Evolutionary conservation across 2,329 filamentous ascomycete genomes (phyloP), one percentile per base, ranked within the genome.

Genomic region (Ceratocystis papillata): DNA sequence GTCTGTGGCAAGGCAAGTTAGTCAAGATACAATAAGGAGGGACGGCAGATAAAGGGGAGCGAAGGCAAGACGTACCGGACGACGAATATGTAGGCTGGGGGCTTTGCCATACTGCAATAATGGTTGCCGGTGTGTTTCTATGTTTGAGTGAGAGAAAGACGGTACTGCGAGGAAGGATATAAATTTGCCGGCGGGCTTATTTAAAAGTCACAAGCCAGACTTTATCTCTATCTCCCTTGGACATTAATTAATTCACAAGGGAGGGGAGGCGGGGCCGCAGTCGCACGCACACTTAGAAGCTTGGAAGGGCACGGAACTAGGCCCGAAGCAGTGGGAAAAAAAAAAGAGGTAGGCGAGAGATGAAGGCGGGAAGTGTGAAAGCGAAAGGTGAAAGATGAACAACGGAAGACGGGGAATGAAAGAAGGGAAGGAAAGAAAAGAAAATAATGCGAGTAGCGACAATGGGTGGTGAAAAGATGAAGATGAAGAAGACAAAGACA

Each of bases 1-100:
- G 94, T 76, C 94, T 87, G 67, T 50, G 55, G 22, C n/a, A 6
- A 41, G 20, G 59, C 37, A 41, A 64, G 66, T 12, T 59, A 62
- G 65, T 53, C 5, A 37, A 37, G 12, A 22, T 28, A 22, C 4
- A 22, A 25, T 15, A 28, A 53, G n/a, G 4, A 44, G 17, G 22
- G 55, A 28, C 22, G 10, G 33, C 5, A 20, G 37, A 10, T 10
- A 5, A 15, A 10, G 48, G 33, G 60, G 41, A 37, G 59, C 41
- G 10, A 17, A 15, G 25, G 30, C 25, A 45, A 5, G 20, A 72
- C 73, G 48, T 69, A 76, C 77, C 79, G 77, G 65, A 78, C 76
- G 69, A 78, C 76, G 69, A 78, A 78, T 62, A 78, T 73, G 69
- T 76, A 77, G 65, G 77, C 77, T 65, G 77, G 77, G 67, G 76